These are phyloP conservation scores for Triangularia setosa DNA, from an alignment of 2,329 filamentous ascomycete species.

Conservation along the genomic window DNA sequence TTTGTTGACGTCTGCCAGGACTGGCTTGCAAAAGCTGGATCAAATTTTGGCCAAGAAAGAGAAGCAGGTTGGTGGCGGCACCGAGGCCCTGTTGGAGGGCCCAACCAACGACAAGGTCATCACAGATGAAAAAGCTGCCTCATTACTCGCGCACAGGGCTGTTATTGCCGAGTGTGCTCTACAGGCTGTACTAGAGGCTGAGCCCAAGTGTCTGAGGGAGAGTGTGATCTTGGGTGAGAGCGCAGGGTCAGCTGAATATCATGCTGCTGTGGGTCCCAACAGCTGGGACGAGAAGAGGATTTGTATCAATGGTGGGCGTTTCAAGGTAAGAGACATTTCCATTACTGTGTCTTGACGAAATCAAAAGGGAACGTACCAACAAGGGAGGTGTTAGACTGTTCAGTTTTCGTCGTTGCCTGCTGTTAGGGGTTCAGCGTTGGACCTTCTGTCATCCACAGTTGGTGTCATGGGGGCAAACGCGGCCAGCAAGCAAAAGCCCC, in stretches of 20 bases:
- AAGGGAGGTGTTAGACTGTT: neutral
- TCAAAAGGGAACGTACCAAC: neutral
- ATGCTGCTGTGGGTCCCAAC: neutral
- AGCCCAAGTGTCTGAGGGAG: neutral
- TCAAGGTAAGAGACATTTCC: neutral
- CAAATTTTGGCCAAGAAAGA: neutral
- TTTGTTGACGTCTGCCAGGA: neutral
- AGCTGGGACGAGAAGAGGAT: neutral
- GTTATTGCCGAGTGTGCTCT: neutral
- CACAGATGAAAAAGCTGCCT: neutral
- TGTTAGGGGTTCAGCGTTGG: neutral
- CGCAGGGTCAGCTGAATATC: neutral
- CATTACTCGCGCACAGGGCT: neutral
- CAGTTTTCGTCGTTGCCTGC: neutral
- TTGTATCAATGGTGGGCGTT: neutral
- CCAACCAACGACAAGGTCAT: neutral
- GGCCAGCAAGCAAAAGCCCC: no score
- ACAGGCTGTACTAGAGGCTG: constrained; percentile 1
- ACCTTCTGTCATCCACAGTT: no score
- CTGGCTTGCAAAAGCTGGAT: neutral
- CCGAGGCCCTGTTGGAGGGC: neutral
- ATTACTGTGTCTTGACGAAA: neutral
- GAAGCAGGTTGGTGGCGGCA: neutral
- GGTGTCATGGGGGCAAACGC: no score
- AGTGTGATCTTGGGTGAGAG: constrained; percentile 5